Evolutionary conservation across 192 early-diverging fungal genomes (phyloP).

Genomic region (Phycomyces blakesleeanus): DNA sequence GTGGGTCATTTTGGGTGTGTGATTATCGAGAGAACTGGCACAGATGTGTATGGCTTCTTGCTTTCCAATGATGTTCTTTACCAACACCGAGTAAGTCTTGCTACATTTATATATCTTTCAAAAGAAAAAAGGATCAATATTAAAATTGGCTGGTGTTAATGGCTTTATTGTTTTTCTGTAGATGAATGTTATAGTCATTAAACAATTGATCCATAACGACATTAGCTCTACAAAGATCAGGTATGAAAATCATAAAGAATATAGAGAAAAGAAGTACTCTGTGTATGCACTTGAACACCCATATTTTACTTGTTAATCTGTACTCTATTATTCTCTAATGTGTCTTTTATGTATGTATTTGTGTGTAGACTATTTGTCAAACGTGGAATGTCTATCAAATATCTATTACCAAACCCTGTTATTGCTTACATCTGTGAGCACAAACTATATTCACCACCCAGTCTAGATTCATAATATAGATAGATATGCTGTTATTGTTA

Average conservation of each 20-base stretch:
- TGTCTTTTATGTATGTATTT: neutral
- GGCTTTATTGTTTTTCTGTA: no score
- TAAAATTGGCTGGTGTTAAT: no score
- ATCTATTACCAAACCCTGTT: constrained; percentile 88
- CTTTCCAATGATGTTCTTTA: constrained; percentile 88
- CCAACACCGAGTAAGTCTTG: constrained; percentile 71
- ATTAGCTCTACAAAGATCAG: constrained; percentile 96
- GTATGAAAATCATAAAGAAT: constrained; percentile 27
- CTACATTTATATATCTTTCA: neutral
- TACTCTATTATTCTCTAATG: no score
- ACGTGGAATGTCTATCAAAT: constrained; percentile 91
- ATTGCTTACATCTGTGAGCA: constrained; percentile 86
- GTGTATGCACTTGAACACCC: no score
- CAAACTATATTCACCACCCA: constrained; percentile 56
- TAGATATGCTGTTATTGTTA: no score
- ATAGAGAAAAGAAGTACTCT: no score
- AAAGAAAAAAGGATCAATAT: constrained; percentile 3
- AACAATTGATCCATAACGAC: constrained; percentile 97
- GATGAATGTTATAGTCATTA: constrained; percentile 90
- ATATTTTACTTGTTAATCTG: no score
- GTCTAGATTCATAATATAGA: no score
- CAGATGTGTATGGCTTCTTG: constrained; percentile 91
- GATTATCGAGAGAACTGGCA: constrained; percentile 91
- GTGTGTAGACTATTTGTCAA: constrained; percentile 79
- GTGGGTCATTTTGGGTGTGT: constrained; percentile 88